A percentile compares a stretch with the other conserved stretches of the same genome.
Conservation (phyloP, 2,329 filamentous ascomycete species). For the Colletotrichum lini region DNA sequence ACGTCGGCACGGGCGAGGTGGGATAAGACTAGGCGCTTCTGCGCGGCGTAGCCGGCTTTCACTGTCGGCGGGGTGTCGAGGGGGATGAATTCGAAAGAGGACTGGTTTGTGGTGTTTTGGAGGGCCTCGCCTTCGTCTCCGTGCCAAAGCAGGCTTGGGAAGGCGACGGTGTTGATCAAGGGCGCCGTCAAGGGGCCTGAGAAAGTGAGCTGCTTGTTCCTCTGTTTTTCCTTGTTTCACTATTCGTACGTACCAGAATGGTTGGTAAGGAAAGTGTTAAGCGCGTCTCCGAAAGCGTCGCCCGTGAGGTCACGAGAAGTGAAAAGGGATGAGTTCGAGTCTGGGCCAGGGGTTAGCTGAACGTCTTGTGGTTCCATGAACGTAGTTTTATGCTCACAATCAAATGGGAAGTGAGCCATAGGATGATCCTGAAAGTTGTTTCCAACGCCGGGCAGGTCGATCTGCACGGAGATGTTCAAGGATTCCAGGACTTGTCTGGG, state of each 20-base stretch:
- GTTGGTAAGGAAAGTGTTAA: conserved; percentile 27
- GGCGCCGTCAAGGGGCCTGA: conserved; percentile 43
- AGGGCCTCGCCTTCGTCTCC: conserved; percentile 44
- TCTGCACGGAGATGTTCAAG: conserved; percentile 47
- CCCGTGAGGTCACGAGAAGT: conserved; percentile 33
- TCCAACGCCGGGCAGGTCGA: conserved; percentile 52
- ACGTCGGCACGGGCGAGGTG: conserved; percentile 46
- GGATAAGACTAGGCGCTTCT: conserved; percentile 48
- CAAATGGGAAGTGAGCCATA: conserved; percentile 44
- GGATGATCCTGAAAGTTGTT: conserved; percentile 52
- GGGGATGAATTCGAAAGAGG: conserved; percentile 43
- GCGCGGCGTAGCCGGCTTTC: conserved; percentile 54
- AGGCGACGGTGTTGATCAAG: conserved; percentile 49
- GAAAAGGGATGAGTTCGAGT: conserved; percentile 32
- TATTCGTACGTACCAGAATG: conserved; percentile 22
- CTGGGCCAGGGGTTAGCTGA: neutral
- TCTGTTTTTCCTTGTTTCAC: neutral
- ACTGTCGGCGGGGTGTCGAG: conserved; percentile 51
- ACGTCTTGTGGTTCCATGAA: conserved; percentile 16
- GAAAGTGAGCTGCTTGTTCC: neutral
- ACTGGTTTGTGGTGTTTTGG: conserved; percentile 45
- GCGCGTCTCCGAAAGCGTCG: conserved; percentile 15
- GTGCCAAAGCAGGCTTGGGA: conserved; percentile 46
- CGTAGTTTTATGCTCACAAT: conserved; percentile 44
- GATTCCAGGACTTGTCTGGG: conserved; percentile 47